Evolutionary conservation across 768 basidiomycete genomes (phyloP).

Genomic region (Hericium coralloides): DNA sequence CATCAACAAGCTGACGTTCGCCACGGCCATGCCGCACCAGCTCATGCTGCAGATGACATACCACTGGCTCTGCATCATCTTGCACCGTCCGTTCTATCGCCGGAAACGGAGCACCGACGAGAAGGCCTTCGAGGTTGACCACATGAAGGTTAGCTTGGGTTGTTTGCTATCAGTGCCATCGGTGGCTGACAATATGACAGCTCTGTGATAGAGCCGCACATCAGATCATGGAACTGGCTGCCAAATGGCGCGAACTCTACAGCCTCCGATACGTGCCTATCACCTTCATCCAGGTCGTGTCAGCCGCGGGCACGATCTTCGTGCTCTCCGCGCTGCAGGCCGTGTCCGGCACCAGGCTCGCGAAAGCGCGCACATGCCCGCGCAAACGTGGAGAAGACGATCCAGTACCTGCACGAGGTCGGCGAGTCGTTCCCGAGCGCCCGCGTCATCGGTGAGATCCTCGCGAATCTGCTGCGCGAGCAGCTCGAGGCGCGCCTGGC

Average conservation of each 20-base stretch:
- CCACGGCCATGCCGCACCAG: constrained; percentile 10
- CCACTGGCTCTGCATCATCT: constrained; percentile 10
- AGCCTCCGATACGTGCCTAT: constrained; percentile 13
- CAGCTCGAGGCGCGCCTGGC: constrained; percentile 10
- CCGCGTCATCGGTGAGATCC: constrained; percentile 8
- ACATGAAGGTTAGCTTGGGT: constrained; percentile 7
- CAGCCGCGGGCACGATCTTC: constrained; percentile 15
- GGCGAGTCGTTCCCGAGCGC: constrained; percentile 12
- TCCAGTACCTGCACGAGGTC: constrained; percentile 10
- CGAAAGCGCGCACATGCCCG: constrained; percentile 3
- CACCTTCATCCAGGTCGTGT: constrained; percentile 14
- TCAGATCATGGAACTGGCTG: constrained; percentile 13
- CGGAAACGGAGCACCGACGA: constrained; percentile 4
- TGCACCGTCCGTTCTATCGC: constrained; percentile 15
- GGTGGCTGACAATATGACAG: neutral
- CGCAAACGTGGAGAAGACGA: constrained; percentile 1
- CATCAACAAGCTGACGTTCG: constrained; percentile 6
- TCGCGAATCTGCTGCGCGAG: constrained; percentile 8
- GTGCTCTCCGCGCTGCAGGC: constrained; percentile 15
- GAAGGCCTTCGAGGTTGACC: constrained; percentile 4
- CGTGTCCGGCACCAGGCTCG: constrained; percentile 11
- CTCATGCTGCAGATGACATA: constrained; percentile 15
- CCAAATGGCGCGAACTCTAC: constrained; percentile 9
- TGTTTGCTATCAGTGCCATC: neutral
- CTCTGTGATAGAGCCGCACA: constrained; percentile 10